Evolutionary conservation across 1,284 basidiomycete genomes (phyloP).

Genomic region (Jaminaea rosea): DNA sequence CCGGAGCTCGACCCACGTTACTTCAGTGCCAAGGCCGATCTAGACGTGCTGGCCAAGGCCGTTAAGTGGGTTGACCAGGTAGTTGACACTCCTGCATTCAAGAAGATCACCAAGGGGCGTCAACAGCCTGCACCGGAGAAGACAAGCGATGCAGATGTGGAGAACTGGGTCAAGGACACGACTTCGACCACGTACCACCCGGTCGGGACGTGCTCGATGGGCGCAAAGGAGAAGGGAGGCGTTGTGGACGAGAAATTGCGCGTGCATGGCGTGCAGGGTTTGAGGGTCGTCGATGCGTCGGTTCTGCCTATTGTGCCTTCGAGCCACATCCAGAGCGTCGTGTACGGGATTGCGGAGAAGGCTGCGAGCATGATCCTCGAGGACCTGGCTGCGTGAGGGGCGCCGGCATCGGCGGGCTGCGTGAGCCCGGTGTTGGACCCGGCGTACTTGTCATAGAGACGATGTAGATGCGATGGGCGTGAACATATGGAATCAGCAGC

Average conservation of each 20-base stretch:
- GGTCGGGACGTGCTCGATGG: constrained; percentile 46
- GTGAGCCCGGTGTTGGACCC: too few species aligned
- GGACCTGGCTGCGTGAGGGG: background rate
- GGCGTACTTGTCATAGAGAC: too few species aligned
- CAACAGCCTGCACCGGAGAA: constrained; percentile 21
- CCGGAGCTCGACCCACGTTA: constrained; percentile 61
- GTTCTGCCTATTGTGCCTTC: constrained; percentile 39
- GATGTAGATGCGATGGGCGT: too few species aligned
- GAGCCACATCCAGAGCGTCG: constrained; percentile 22
- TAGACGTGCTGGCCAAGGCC: constrained; percentile 23
- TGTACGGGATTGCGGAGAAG: constrained; percentile 35
- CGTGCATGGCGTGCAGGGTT: constrained; percentile 34
- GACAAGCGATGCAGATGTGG: constrained; percentile 48
- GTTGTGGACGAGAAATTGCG: constrained; percentile 29
- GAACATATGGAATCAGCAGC: too few species aligned
- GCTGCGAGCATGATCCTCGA: constrained; percentile 15
- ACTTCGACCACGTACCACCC: constrained; percentile 53
- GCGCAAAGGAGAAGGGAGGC: constrained; percentile 29
- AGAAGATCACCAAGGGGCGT: constrained; percentile 14
- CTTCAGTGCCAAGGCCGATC: constrained; percentile 42
- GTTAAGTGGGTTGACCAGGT: constrained; percentile 27
- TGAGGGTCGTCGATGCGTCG: constrained; percentile 25
- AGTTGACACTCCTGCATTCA: constrained; percentile 12
- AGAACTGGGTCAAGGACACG: constrained; percentile 53
- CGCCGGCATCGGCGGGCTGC: too few species aligned